phyloP scores from a whole-genome alignment of 169 alveolate species.

The Plasmodium inui region DNA sequence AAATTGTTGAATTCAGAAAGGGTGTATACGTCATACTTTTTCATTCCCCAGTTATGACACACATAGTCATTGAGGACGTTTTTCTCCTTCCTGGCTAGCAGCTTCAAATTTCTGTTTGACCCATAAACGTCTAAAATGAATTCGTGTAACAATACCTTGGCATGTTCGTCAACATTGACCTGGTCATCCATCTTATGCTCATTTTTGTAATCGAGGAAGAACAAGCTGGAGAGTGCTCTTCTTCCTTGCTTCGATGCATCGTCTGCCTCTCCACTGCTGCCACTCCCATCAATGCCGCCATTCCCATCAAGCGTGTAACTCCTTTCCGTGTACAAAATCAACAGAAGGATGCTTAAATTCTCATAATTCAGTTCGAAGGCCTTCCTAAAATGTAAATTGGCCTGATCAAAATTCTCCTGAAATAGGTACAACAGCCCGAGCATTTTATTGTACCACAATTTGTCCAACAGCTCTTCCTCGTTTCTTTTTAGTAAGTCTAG shows the following conservation, averaged over 20 bases:
- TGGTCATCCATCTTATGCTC: conserved; percentile 43
- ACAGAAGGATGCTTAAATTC: conserved; percentile 23
- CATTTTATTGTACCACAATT: conserved; percentile 58
- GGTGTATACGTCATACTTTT: conserved; percentile 60
- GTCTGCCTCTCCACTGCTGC: neutral
- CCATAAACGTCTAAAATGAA: conserved; percentile 66
- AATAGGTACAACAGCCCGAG: conserved; percentile 33
- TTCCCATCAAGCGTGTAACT: neutral
- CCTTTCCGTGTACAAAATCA: conserved; percentile 49
- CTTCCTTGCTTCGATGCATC: neutral
- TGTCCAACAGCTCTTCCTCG: conserved; percentile 5
- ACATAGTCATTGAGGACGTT: conserved; percentile 59
- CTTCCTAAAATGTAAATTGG: conserved; percentile 49
- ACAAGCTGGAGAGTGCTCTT: conserved; percentile 17
- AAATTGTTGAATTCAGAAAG: conserved; percentile 43
- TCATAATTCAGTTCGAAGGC: conserved; percentile 63
- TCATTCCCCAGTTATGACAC: conserved; percentile 50
- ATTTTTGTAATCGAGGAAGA: conserved; percentile 50
- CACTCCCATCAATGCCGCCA: neutral
- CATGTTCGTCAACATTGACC: conserved; percentile 6
- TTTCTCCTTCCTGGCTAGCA: conserved; percentile 30
- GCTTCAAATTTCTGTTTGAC: conserved; percentile 59
- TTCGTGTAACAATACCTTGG: conserved; percentile 43
- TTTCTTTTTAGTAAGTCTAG: conserved; percentile 1
- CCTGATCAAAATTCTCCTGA: conserved; percentile 17